Conservation (phyloP, 768 basidiomycete genomes). For the Suillus alpinus region DNA sequence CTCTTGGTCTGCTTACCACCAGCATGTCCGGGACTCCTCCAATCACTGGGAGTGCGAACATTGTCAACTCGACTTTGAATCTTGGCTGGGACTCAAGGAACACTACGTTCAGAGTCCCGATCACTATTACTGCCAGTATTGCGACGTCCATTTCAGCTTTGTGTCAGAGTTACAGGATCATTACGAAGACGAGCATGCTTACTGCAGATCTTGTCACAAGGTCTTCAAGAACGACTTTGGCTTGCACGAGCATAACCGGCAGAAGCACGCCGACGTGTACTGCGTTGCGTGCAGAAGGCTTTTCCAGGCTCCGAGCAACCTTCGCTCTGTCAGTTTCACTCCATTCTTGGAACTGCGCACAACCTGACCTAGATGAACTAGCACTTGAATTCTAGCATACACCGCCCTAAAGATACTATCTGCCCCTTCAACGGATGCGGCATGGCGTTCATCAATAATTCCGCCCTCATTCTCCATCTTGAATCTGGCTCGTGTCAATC, state of each 20-base stretch:
- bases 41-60: conserved; percentile 44
- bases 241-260: conserved; percentile 48
- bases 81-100: conserved; percentile 37
- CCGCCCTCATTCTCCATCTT: conserved; percentile 60
- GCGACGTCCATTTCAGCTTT: conserved; percentile 41
- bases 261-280: conserved; percentile 40
- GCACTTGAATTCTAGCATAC: conserved; percentile 55
- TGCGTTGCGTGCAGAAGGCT: conserved; percentile 42
- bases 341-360: neutral
- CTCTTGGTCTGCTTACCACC: conserved; percentile 23
- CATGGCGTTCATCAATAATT: conserved; percentile 45
- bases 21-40: conserved; percentile 36
- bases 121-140: conserved; percentile 54
- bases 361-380: conserved; percentile 11
- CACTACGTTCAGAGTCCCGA: conserved; percentile 50
- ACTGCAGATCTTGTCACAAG: conserved; percentile 40
- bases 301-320: conserved; percentile 33
- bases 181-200: conserved; percentile 37
- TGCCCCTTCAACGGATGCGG: conserved; percentile 44
- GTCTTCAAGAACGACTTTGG: conserved; percentile 40
- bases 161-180: conserved; percentile 38
- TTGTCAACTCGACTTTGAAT: conserved; percentile 46
- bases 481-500: conserved; percentile 59
- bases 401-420: conserved; percentile 38
- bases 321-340: conserved; percentile 13